Evolutionary conservation across 345 rosid species (phyloP), one percentile per base, ranked within the genome.

Genomic region (Salix dunnii): DNA sequence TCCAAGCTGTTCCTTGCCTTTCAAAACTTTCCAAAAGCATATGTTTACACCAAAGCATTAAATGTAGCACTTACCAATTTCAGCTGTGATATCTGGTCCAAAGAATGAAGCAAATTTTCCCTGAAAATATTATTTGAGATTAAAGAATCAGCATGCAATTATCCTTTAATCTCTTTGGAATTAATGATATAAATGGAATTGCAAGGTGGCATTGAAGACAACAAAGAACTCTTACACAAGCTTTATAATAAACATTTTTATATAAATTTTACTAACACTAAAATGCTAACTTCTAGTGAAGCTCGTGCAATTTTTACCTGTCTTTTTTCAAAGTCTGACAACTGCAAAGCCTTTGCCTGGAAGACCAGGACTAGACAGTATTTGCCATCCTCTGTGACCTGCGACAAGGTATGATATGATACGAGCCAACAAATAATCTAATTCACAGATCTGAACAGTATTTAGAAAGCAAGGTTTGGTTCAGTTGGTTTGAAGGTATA

Each of bases 101-200:
- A 95, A 95, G 85, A 95, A 93, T 28, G 98, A 93, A 76, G 98
- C 58, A 70, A 95, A 93, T 86, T 95, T 95, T 20, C 87, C 97
- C 98, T 95, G 79, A 70, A 79, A 75, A 78, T 51, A 81, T 76
- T 18, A 66, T 66, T 55, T 33, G 46, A 78, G 46, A 38, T 62
- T 43, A 72, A 30, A 67, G 55, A 18, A 43, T 81, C 76, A 80
- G 67, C 28, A 74, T 46, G 66, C 53, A 80, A 17, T 80, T 76
- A 33, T 25, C 28, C n/a, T 18, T 49, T 49, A 23, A 5, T 25
- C 31, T 33, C 23, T 36, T 67, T 17, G 12, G 36, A 33, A 33
- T 36, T 35, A 67, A 31, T 36, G 14, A 67, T 38, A 30, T 74
- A 38, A 43, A 20, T 3, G n/a, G 49, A 38, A 51, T 16, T 60